Base-by-base conservation (phyloP, 768 basidiomycete genomes). In the Mycena crocata region DNA sequence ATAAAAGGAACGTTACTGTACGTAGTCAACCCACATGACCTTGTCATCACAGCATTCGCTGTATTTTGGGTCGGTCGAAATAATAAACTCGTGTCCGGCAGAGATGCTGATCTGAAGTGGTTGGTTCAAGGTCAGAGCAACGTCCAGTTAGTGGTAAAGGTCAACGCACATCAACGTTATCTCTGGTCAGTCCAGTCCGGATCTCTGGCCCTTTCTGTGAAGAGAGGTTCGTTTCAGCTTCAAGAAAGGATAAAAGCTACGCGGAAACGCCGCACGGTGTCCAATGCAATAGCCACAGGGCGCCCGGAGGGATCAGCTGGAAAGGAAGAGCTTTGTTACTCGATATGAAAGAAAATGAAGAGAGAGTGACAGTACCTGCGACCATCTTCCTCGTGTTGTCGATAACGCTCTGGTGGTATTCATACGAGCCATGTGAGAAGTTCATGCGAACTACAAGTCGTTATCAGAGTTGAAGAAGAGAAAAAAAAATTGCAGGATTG, bases 391-490 rank as follows among this genome's bases (percentile, higher is more conserved):
- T 87, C 55, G 95, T 93, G 85, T 99, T 99, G 84, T 99, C 96
- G 77, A 99, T 95, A 72, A 99, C 98, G 70, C 94, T 96, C 83
- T 99, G 96, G 83, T 99, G 98, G 79, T 97, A 99, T 74, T 96
- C 95, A 81, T 99, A 96, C 62, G 92, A 92, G 50, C 98, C 98
- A 89, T 99, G 98, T 59, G 97, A 99, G 80, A 99, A 99, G 87
- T 99, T 99, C 98, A 99, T 99, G 82, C 98, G 96, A 70, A 99
- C 98, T 98, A 46, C 35, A 52, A 13, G 15, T 8, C 7, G 26
- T 52, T 23, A 52, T 26, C n/a, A n/a, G n/a, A n/a, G n/a, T n/a
- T 17, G 3, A 15, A 5, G 44, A 45, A 45, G 46, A 48, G 14
- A 48, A 30, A 30, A 48, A 48, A 17, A 24, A 12, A 45, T 19